Conservation (phyloP, 2,329 filamentous ascomycete species). For the Cyphellophora europaea region DNA sequence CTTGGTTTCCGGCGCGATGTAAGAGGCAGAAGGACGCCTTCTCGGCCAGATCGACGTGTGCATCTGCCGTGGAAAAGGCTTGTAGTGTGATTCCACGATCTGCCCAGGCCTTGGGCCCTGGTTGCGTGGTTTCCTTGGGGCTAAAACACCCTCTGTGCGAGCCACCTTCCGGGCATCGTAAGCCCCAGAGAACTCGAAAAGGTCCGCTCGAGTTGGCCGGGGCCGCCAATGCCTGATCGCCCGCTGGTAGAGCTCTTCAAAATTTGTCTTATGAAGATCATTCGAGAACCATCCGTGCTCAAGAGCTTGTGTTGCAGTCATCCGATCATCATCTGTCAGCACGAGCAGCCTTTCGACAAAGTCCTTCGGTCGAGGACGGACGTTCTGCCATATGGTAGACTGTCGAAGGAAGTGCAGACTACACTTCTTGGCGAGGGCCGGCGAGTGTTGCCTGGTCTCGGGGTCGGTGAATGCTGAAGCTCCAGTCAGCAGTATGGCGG, state of each 20-base stretch:
- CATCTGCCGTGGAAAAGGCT: slow-evolving; percentile 20
- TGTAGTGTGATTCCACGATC: slow-evolving; percentile 19
- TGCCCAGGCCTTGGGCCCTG: background rate
- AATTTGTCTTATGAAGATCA: slow-evolving; percentile 34
- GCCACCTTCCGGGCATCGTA: background rate
- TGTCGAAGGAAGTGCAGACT: slow-evolving; percentile 37
- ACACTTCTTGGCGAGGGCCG: slow-evolving; percentile 25
- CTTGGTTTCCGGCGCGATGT: background rate
- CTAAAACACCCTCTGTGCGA: background rate
- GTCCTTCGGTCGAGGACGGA: slow-evolving; percentile 37
- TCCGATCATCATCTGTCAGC: slow-evolving; percentile 38
- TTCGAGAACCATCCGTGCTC: slow-evolving; percentile 49
- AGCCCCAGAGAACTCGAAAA: slow-evolving; percentile 12
- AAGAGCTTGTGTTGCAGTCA: slow-evolving; percentile 46
- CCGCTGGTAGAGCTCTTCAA: slow-evolving; percentile 41
- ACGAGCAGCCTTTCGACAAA: slow-evolving; percentile 45
- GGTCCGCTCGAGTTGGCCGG: slow-evolving; percentile 15
- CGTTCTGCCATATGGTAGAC: slow-evolving; percentile 31
- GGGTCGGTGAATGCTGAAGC: slow-evolving; percentile 37
- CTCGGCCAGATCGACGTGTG: slow-evolving; percentile 11
- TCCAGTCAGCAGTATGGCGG: slow-evolving; percentile 42
- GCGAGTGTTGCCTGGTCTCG: slow-evolving; percentile 21
- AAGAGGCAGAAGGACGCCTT: slow-evolving; percentile 1
- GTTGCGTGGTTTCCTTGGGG: background rate
- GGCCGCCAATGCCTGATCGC: slow-evolving; percentile 43